Evolutionary conservation across 2,329 filamentous ascomycete species (phyloP).

Genomic region (Ceratocystis smalleyi): DNA sequence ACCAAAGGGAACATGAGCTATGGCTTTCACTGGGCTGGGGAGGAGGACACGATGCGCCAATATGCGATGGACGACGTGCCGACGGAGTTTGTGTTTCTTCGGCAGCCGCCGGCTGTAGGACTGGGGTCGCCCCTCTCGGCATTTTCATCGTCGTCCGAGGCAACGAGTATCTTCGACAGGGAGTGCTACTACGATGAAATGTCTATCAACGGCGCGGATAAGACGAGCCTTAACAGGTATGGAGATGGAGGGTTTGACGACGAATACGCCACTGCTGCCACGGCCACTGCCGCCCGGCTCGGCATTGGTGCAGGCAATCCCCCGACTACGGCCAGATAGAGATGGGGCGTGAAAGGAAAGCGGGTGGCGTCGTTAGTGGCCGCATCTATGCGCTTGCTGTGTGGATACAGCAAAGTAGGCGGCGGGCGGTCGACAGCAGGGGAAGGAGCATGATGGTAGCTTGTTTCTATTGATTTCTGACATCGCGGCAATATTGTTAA

Average conservation of each 20-base stretch:
- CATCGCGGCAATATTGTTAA: too few relatives aligned
- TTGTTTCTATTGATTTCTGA: background rate
- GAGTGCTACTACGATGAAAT: background rate
- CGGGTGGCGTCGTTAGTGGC: background rate
- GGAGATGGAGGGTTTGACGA: background rate
- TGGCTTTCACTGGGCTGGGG: background rate
- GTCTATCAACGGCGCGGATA: background rate
- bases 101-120: background rate
- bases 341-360: background rate
- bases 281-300: background rate
- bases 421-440: background rate
- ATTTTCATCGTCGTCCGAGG: background rate
- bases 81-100: background rate
- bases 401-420: background rate
- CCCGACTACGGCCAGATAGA: background rate
- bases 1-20: background rate
- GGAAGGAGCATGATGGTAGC: too few relatives aligned
- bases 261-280: background rate
- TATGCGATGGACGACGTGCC: background rate
- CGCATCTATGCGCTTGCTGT: background rate
- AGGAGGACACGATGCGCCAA: background rate
- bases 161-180: background rate
- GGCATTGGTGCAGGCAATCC: background rate
- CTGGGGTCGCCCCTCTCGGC: background rate
- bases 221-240: constrained; percentile 3